phyloP scores from a whole-genome alignment of 805 yeast genomes.

The Kodamaea nitidulidarum region DNA sequence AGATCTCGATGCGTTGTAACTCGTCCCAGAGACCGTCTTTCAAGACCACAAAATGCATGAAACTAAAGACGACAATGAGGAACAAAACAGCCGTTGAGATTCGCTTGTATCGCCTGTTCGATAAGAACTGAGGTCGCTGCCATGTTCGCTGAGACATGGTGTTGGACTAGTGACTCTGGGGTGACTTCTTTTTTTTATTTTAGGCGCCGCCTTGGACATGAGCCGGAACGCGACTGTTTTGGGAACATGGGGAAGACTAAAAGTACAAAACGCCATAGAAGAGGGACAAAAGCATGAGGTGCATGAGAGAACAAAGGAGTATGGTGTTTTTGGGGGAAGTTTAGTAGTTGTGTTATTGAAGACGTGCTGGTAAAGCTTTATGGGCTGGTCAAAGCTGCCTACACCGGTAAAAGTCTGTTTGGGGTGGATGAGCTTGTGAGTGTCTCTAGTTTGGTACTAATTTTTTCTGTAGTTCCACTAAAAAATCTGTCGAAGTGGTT shows the following conservation, averaged over 20 bases:
- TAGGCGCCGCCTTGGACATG: conserved; percentile 2
- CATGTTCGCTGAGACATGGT: conserved; percentile 2
- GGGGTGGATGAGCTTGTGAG: too few relatives aligned
- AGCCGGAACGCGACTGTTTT: conserved; percentile 2
- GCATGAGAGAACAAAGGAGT: too few relatives aligned
- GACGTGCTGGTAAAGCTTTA: too few relatives aligned
- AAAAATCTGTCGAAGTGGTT: too few relatives aligned
- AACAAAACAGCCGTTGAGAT: conserved; percentile 4
- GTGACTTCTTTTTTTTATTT: not conserved
- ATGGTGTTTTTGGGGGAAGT: too few relatives aligned
- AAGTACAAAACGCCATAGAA: too few relatives aligned
- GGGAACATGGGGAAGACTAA: conserved; percentile 1
- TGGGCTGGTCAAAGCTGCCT: too few relatives aligned
- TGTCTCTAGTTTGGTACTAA: too few relatives aligned
- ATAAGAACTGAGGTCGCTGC: conserved; percentile 4
- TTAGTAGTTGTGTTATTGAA: too few relatives aligned
- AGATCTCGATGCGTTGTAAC: conserved; percentile 2
- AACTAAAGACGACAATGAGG: conserved; percentile 1
- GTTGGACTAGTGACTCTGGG: not conserved
- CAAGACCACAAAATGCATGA: conserved; percentile 6
- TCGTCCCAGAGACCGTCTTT: conserved; percentile 6
- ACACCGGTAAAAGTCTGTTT: too few relatives aligned
- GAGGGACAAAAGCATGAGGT: too few relatives aligned
- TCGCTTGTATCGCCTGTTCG: conserved; percentile 7
- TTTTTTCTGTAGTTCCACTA: too few relatives aligned